phyloP scores from a whole-genome alignment of 148 eudicot genomes.

The Fagopyrum homotropicum region DNA sequence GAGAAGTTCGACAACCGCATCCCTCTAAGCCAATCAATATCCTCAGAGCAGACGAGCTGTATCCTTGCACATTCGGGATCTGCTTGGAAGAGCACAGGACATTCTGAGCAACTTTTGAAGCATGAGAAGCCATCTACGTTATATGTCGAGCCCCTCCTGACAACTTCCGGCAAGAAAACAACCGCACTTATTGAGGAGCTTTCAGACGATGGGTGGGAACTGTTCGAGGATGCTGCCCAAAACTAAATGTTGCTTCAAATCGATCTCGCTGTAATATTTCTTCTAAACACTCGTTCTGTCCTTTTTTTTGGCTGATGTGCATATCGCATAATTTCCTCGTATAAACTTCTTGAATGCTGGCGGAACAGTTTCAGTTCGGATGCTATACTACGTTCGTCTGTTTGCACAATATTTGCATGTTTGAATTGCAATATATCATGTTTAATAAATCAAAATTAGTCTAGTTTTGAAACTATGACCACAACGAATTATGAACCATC shows the following conservation, averaged over 20 bases:
- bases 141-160: background rate
- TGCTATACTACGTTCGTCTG: background rate
- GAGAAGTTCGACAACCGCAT: slow-evolving; percentile 52
- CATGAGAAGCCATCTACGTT: background rate
- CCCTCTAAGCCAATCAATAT: slow-evolving; percentile 46
- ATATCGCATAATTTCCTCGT: background rate
- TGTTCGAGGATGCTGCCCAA: slow-evolving; percentile 6
- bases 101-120: slow-evolving; percentile 26
- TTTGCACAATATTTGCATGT: background rate
- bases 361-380: background rate
- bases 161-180: background rate
- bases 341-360: background rate
- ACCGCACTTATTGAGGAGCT: background rate
- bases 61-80: slow-evolving; percentile 54
- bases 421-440: background rate
- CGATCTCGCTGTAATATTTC: background rate
- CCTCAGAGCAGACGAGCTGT: slow-evolving; percentile 45
- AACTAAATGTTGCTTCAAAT: slow-evolving; percentile 3
- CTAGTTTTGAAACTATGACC: too few relatives aligned
- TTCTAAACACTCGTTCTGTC: too few relatives aligned
- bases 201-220: slow-evolving; percentile 12
- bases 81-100: slow-evolving; percentile 24
- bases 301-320: too few relatives aligned
- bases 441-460: too few relatives aligned
- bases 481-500: too few relatives aligned